Percentiles rank a stretch among this genome's conserved stretches.
These are phyloP conservation scores for Penicillium fimorum DNA, from an alignment of 495 filamentous ascomycete species.

Conservation along the genomic window DNA sequence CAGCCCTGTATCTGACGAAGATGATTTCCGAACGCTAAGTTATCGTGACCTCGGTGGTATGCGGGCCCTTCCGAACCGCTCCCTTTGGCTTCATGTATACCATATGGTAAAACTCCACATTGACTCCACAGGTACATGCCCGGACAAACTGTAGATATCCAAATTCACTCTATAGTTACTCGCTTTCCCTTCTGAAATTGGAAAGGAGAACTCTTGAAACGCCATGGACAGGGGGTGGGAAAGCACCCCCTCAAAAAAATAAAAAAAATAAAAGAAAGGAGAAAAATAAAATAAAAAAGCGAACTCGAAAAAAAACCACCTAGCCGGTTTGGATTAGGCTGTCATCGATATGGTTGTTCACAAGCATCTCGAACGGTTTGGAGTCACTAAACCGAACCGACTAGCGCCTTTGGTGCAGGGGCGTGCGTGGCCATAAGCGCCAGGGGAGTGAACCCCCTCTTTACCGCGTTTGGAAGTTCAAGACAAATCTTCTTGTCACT, in stretches of 20 bases:
- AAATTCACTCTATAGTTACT: slow-evolving; percentile 1
- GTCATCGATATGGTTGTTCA: slow-evolving; percentile 13
- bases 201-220: slow-evolving; percentile 3
- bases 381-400: slow-evolving; percentile 12
- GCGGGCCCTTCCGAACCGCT: slow-evolving; percentile 24
- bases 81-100: slow-evolving; percentile 21
- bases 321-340: slow-evolving; percentile 1
- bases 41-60: slow-evolving; percentile 15
- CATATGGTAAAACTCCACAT: slow-evolving; percentile 16
- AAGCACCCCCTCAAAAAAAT: background rate
- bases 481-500: background rate
- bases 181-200: background rate
- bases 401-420: slow-evolving; percentile 14
- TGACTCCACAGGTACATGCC: slow-evolving; percentile 2
- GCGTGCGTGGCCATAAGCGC: slow-evolving; percentile 29
- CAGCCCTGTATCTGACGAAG: slow-evolving; percentile 15
- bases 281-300: slow-evolving; percentile 1
- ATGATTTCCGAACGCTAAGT: background rate
- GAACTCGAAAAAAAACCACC: slow-evolving; percentile 5
- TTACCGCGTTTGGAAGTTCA: background rate
- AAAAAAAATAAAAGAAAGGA: background rate
- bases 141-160: background rate
- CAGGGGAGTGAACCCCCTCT: slow-evolving; percentile 10
- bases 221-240: background rate
- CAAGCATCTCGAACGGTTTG: slow-evolving; percentile 14